Evolutionary conservation across 2,329 filamentous ascomycete genomes (phyloP), one percentile per base, ranked within the genome.

Genomic region (Cyphellophora attinorum): DNA sequence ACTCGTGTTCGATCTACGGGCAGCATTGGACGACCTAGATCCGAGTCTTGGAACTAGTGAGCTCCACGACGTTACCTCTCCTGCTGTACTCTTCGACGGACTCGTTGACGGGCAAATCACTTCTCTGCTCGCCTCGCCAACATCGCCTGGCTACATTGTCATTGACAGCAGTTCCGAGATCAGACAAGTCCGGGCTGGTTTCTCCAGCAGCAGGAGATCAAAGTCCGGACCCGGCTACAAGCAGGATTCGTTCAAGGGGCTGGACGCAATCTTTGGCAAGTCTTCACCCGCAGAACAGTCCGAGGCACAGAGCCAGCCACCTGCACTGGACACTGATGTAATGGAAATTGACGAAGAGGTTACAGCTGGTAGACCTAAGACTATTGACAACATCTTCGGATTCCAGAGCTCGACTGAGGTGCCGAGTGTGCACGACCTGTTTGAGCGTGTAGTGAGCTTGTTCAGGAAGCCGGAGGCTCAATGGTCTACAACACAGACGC

Each of bases 341-440:
- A 11, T 16, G 15, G 13, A 6, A 13, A n/a, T 23, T 6, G 12
- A 33, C 15, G 30, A 16, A 14, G n/a, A 15, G 6, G 18, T 3
- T 11, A 31, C 13, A 18, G 5, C 12, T 14, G 29, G 8, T 14
- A 19, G 10, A 10, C 17, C 17, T 12, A 31, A 17, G 23, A 31
- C 27, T 17, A 16, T 49, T 6, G 37, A 44, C 16, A 29, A 33
- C 2, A 41, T 42, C 5, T 32, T 49, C 27, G 38, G 31, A 10
- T 40, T 44, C 27, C 25, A 37, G 11, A 39, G 38, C 3, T 39
- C 42, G n/a, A 34, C 29, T 10, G 34, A 38, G 19, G 40, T 35
- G 11, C 44, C 46, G 4, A 38, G 34, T 18, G 32, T 42, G 19
- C 32, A 29, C 11, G 36, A 44, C 14, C 30, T 49, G 35, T 49